Conservation (phyloP, 257 asterid species). For the Fraxinus americana region DNA sequence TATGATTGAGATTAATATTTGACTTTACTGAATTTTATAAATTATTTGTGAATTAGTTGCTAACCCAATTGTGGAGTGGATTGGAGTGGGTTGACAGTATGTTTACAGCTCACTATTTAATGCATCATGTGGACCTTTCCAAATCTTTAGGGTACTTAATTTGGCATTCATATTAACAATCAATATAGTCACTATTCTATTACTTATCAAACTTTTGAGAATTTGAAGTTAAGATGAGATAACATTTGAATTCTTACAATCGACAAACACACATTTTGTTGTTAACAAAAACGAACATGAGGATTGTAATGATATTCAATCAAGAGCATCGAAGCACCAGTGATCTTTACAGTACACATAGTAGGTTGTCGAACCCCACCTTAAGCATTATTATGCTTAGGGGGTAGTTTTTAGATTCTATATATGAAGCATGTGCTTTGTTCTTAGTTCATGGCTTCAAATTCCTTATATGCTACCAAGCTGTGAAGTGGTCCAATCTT, state of each 20-base stretch:
- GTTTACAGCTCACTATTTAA: constrained; percentile 41
- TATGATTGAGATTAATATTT: too few relatives aligned
- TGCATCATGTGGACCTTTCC: too few relatives aligned
- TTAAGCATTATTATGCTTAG: neutral
- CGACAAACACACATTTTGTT: too few relatives aligned
- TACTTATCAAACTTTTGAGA: neutral
- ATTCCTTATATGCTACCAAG: neutral
- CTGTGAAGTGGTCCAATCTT: neutral
- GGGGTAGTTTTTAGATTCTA: neutral
- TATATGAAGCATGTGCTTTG: neutral
- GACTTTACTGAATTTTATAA: too few relatives aligned
- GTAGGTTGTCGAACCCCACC: neutral
- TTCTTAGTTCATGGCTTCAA: neutral
- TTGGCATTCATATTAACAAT: neutral
- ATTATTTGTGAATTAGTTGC: too few relatives aligned
- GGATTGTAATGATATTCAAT: neutral
- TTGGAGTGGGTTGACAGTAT: constrained; percentile 17
- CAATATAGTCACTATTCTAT: neutral
- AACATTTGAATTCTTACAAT: neutral
- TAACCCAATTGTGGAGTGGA: neutral
- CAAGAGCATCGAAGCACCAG: neutral
- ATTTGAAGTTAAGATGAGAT: neutral
- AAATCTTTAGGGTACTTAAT: too few relatives aligned
- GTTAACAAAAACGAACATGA: neutral
- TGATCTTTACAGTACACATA: neutral